phyloP scores from a whole-genome alignment of 345 rosid species.

The Geranium rotundifolium region DNA sequence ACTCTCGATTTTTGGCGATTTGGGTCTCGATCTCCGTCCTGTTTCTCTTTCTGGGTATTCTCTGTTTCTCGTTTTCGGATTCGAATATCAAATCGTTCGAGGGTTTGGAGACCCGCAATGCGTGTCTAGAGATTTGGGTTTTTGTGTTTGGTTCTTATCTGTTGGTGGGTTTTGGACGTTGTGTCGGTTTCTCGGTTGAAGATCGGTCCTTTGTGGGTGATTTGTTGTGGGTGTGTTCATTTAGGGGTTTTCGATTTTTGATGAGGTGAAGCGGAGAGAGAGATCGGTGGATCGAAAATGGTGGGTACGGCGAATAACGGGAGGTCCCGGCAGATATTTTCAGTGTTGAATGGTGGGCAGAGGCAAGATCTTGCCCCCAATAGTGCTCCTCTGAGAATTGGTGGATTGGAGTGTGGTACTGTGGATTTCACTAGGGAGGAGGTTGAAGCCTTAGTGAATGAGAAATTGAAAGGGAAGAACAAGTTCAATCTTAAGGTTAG shows the following conservation, averaged over 20 bases:
- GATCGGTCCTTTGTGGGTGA: not conserved
- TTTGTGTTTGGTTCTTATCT: too few relatives aligned
- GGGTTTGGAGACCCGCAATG: too few relatives aligned
- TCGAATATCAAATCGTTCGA: too few relatives aligned
- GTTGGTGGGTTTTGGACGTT: too few relatives aligned
- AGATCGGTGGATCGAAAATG: constrained; percentile 17
- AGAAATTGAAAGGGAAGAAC: constrained; percentile 27
- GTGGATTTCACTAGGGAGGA: constrained; percentile 36
- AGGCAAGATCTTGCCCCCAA: constrained; percentile 19
- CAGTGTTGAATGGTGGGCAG: constrained; percentile 18
- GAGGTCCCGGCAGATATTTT: constrained; percentile 21
- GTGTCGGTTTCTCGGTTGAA: too few relatives aligned
- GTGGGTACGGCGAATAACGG: constrained; percentile 22
- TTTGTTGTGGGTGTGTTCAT: not conserved
- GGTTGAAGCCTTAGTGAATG: constrained; percentile 25
- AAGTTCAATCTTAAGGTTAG: constrained; percentile 78
- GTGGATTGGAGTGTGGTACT: constrained; percentile 34
- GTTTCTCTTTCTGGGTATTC: too few relatives aligned
- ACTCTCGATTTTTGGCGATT: too few relatives aligned
- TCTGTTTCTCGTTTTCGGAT: too few relatives aligned
- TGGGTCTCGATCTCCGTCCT: too few relatives aligned
- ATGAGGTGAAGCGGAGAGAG: constrained; percentile 10
- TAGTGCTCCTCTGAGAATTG: constrained; percentile 30
- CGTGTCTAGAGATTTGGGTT: too few relatives aligned
- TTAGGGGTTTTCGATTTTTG: not conserved